A percentile compares a stretch with the other conserved stretches of the same genome.
Evolutionary conservation across 495 filamentous ascomycete species (phyloP).

Genomic region (Tuber umbilicatum): DNA sequence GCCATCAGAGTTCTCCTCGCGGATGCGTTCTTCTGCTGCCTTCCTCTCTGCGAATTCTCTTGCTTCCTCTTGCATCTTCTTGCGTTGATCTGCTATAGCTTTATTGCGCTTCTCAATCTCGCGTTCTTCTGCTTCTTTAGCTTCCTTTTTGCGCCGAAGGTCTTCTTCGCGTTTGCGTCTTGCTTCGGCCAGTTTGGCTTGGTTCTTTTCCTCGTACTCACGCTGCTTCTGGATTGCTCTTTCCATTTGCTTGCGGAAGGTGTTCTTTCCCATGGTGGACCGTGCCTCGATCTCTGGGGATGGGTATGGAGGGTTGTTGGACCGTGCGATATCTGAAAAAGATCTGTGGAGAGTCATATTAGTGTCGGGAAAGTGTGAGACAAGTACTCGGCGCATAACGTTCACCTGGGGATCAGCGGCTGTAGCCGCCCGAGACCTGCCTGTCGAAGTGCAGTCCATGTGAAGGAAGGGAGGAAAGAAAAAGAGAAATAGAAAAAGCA

Average conservation of each 20-base stretch:
- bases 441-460: not conserved
- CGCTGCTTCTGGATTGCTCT: slow-evolving; percentile 73
- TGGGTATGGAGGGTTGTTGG: slow-evolving; percentile 84
- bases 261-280: slow-evolving; percentile 92
- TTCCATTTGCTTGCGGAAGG: slow-evolving; percentile 83
- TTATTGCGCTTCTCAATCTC: slow-evolving; percentile 62
- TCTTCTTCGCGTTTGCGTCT: slow-evolving; percentile 71
- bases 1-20: slow-evolving; percentile 56
- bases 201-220: slow-evolving; percentile 91
- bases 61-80: slow-evolving; percentile 68
- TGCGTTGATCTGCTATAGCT: slow-evolving; percentile 74
- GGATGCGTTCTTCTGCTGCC: slow-evolving; percentile 62
- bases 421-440: slow-evolving; percentile 6
- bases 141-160: slow-evolving; percentile 64
- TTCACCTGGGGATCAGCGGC: not conserved
- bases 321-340: slow-evolving; percentile 70
- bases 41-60: slow-evolving; percentile 62
- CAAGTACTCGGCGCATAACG: not conserved
- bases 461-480: not conserved
- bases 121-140: slow-evolving; percentile 58
- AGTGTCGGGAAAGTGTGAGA: slow-evolving; percentile 5
- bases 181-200: slow-evolving; percentile 69
- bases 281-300: slow-evolving; percentile 83
- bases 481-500: not conserved
- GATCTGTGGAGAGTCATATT: slow-evolving; percentile 38